These are phyloP conservation scores for Picochlorum sp. DNA, from an alignment of 139 green algal species.

Conservation along the genomic window DNA sequence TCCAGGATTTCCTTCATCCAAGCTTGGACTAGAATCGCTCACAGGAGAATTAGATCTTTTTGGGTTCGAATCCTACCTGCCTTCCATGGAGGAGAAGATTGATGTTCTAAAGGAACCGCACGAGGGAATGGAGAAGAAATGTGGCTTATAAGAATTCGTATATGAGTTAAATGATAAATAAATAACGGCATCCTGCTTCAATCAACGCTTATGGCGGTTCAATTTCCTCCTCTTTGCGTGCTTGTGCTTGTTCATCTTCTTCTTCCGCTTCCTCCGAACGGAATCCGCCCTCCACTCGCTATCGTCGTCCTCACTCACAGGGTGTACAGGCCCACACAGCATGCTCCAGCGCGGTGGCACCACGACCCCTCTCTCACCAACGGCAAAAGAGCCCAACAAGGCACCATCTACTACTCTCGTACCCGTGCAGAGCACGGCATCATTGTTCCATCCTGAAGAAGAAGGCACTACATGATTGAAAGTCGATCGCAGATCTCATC, in stretches of 20 bases:
- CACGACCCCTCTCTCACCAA: neutral
- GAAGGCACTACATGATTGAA: neutral
- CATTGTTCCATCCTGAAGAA: neutral
- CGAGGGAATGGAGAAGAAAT: constrained; percentile 58
- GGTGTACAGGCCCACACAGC: neutral
- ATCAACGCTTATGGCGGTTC: constrained; percentile 11
- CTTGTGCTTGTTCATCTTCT: constrained; percentile 65
- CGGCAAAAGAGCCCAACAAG: neutral
- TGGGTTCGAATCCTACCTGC: constrained; percentile 61
- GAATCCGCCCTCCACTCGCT: constrained; percentile 26
- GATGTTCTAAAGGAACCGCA: constrained; percentile 47
- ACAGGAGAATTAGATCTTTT: constrained; percentile 76
- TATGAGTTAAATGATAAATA: neutral
- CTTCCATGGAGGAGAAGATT: constrained; percentile 31
- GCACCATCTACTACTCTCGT: neutral
- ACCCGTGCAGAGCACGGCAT: neutral
- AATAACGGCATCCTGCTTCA: neutral
- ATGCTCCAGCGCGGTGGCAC: constrained; percentile 2
- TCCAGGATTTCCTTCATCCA: constrained; percentile 55
- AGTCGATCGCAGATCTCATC: neutral
- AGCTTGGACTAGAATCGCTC: constrained; percentile 60
- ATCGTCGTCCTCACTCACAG: neutral
- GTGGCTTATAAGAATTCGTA: constrained; percentile 19
- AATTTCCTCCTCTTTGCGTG: constrained; percentile 40
- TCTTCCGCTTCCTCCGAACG: constrained; percentile 43